Evolutionary conservation across 345 rosid genomes (phyloP).

Genomic region (Brassica carinata): DNA sequence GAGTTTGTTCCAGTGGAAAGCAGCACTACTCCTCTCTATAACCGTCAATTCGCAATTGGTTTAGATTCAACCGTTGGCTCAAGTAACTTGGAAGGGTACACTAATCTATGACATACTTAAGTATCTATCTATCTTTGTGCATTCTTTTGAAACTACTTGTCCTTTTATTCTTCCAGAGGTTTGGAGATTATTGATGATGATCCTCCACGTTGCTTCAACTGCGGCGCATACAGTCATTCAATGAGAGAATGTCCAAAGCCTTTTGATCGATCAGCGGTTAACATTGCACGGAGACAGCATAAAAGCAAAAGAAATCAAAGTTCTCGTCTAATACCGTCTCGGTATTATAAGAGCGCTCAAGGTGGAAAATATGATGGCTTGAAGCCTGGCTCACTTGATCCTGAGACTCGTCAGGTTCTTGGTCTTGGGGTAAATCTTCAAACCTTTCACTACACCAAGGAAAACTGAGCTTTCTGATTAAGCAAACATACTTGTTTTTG

Average conservation of each 20-base stretch:
- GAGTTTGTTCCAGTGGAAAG: slow-evolving; percentile 50
- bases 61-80: slow-evolving; percentile 71
- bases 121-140: slow-evolving; percentile 2
- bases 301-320: slow-evolving; percentile 69
- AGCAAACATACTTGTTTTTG: background rate
- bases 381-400: slow-evolving; percentile 80
- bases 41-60: slow-evolving; percentile 81
- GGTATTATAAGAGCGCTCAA: slow-evolving; percentile 72
- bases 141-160: background rate
- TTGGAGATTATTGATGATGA: slow-evolving; percentile 67
- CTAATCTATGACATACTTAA: background rate
- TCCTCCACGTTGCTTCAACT: slow-evolving; percentile 90
- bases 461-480: background rate
- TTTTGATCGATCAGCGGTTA: slow-evolving; percentile 76
- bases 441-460: background rate
- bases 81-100: slow-evolving; percentile 71
- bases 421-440: slow-evolving; percentile 71
- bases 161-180: slow-evolving; percentile 55
- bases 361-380: slow-evolving; percentile 84
- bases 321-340: slow-evolving; percentile 50
- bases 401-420: slow-evolving; percentile 77
- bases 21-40: slow-evolving; percentile 74
- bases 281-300: slow-evolving; percentile 75
- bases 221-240: slow-evolving; percentile 89
- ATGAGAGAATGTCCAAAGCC: slow-evolving; percentile 88